Conservation (phyloP, 75 land plant genomes). For the Pinus tabuliformis region DNA sequence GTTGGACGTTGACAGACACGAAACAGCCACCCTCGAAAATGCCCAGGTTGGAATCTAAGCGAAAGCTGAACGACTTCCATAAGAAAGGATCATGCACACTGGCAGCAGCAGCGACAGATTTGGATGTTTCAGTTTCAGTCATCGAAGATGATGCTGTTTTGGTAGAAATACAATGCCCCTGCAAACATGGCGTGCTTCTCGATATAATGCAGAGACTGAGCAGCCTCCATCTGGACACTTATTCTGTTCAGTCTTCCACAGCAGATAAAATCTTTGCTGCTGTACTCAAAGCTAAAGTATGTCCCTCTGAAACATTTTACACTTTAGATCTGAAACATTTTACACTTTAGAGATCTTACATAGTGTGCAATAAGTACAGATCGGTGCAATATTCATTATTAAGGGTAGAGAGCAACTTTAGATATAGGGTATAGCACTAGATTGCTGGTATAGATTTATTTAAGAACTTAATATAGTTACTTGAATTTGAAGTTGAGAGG, state of each 20-base stretch:
- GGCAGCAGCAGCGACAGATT: constrained; percentile 15
- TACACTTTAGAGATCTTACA: too few species aligned
- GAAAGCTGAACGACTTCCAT: constrained; percentile 9
- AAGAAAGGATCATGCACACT: constrained; percentile 5
- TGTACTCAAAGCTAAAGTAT: constrained; percentile 66
- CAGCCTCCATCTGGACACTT: constrained; percentile 47
- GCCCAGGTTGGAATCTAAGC: not conserved
- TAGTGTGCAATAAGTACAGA: too few species aligned
- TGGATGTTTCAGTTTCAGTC: constrained; percentile 33
- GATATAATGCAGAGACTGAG: constrained; percentile 54
- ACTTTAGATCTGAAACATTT: not conserved
- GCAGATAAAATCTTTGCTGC: constrained; percentile 36
- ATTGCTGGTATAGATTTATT: too few species aligned
- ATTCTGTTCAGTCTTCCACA: constrained; percentile 50
- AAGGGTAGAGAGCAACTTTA: too few species aligned
- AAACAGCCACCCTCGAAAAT: constrained; percentile 4
- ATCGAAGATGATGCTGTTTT: constrained; percentile 35
- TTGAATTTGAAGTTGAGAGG: too few species aligned
- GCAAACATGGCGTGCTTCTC: constrained; percentile 50
- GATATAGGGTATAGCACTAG: too few species aligned
- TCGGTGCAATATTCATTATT: too few species aligned
- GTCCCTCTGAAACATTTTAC: not conserved
- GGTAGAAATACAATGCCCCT: constrained; percentile 57
- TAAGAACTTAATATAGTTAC: too few species aligned
- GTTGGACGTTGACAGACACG: not conserved